These are phyloP conservation scores for Wickerhamiella australiensis DNA, from an alignment of 805 yeast species.

Conservation along the genomic window DNA sequence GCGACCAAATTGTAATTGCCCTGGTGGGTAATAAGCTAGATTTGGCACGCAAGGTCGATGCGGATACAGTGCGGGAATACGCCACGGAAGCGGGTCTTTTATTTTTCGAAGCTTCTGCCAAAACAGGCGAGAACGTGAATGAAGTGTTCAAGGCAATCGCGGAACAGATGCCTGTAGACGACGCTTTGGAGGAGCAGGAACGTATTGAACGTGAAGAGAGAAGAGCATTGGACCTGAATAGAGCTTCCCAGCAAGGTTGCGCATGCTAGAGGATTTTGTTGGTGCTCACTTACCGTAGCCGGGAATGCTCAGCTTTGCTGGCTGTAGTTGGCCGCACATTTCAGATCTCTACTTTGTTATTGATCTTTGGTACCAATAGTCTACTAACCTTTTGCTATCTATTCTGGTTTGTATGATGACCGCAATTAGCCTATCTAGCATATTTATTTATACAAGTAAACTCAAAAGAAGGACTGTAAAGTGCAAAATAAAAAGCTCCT, in stretches of 20 bases:
- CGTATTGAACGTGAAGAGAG: constrained; percentile 21
- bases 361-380: no score
- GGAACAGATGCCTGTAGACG: constrained; percentile 36
- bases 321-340: no score
- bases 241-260: constrained; percentile 24
- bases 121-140: constrained; percentile 50
- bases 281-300: no score
- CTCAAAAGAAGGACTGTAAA: constrained; percentile 2
- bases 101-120: constrained; percentile 56
- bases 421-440: not conserved
- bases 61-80: constrained; percentile 36
- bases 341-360: no score
- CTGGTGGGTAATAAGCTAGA: constrained; percentile 83
- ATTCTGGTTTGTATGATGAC: no score
- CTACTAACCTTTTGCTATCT: no score
- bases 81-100: constrained; percentile 42
- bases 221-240: constrained; percentile 19
- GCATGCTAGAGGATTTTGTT: constrained; percentile 24
- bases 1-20: constrained; percentile 60
- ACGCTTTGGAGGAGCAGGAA: constrained; percentile 23
- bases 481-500: constrained; percentile 8
- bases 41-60: constrained; percentile 38
- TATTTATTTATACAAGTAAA: constrained; percentile 4
- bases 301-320: no score
- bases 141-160: constrained; percentile 38